Evolutionary conservation across 331 rosid species (phyloP).

Genomic region (Quercus lobata): DNA sequence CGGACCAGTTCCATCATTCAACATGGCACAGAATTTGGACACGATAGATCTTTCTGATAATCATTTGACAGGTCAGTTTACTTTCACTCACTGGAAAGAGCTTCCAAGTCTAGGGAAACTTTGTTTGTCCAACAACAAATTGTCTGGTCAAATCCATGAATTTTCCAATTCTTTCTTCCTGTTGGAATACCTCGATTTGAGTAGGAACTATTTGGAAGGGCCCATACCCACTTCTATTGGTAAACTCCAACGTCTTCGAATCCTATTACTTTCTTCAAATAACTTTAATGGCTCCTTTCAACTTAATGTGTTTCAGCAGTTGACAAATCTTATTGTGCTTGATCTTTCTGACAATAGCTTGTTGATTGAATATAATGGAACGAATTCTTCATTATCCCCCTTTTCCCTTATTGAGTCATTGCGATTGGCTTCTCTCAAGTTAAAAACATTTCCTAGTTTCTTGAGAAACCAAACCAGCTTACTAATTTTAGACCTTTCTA

Average conservation of each 20-base stretch:
- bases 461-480: constrained; percentile 17
- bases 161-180: neutral
- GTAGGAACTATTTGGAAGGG: constrained; percentile 18
- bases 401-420: neutral
- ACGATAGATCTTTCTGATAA: neutral
- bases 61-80: neutral
- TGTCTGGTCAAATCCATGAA: constrained; percentile 5
- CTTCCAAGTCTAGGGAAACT: neutral
- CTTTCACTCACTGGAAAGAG: neutral
- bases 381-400: neutral
- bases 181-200: constrained; percentile 16
- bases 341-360: constrained; percentile 19
- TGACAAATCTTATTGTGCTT: neutral
- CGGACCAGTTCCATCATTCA: neutral
- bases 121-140: neutral
- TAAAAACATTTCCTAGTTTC: constrained; percentile 18
- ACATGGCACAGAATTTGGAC: neutral
- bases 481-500: constrained; percentile 20
- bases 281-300: constrained; percentile 5
- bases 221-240: constrained; percentile 11
- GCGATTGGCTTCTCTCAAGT: constrained; percentile 1
- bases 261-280: constrained; percentile 6
- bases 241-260: neutral
- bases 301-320: neutral
- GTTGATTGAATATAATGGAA: neutral